phyloP scores from a whole-genome alignment of 805 yeast species.

The Yarrowia alimentaria region DNA sequence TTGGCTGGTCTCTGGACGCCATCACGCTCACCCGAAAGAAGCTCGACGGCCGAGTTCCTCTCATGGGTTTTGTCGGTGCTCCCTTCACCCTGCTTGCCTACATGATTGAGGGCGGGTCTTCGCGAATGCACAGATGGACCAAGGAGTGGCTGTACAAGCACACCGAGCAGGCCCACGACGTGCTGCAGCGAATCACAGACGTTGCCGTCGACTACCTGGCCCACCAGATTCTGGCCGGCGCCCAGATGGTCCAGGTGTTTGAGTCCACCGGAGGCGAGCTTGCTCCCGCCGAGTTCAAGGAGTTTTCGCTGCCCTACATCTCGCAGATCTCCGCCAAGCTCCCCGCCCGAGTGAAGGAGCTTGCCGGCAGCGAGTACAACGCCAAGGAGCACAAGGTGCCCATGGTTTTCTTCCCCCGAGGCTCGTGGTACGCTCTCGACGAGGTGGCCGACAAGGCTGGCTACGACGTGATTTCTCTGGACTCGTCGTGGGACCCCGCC shows the following conservation, averaged over 20 bases:
- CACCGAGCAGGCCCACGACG: constrained; percentile 65
- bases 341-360: constrained; percentile 56
- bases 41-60: constrained; percentile 85
- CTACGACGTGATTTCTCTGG: constrained; percentile 85
- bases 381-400: constrained; percentile 51
- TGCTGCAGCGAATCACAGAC: constrained; percentile 77
- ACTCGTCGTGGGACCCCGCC: constrained; percentile 83
- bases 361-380: constrained; percentile 12
- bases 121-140: constrained; percentile 84
- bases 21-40: constrained; percentile 85
- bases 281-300: constrained; percentile 83
- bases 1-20: constrained; percentile 95
- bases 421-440: constrained; percentile 95
- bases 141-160: constrained; percentile 88
- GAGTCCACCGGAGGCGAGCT: constrained; percentile 98
- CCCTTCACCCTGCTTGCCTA: constrained; percentile 97
- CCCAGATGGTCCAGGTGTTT: constrained; percentile 95
- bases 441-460: constrained; percentile 76
- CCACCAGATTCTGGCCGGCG: constrained; percentile 94
- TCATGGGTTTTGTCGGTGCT: constrained; percentile 94
- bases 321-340: constrained; percentile 68
- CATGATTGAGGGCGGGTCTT: constrained; percentile 97
- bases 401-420: constrained; percentile 87
- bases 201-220: constrained; percentile 91
- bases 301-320: constrained; percentile 86